Evolutionary conservation across 2,329 filamentous ascomycete species (phyloP).

Genomic region (Sporothrix phasma): DNA sequence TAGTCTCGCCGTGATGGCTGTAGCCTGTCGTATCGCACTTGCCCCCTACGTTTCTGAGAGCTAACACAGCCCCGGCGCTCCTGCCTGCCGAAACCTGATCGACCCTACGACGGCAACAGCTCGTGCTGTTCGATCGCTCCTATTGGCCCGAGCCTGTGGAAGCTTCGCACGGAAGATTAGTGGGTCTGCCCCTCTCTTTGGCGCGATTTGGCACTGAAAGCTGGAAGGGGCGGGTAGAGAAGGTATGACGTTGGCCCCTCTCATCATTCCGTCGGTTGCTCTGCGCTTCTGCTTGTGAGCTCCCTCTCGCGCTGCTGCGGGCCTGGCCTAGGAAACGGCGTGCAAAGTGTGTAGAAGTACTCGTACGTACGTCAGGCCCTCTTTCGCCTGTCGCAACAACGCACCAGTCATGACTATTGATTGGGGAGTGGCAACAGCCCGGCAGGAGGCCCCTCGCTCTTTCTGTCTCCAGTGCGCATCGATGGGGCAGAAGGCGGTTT

Average conservation of each 20-base stretch:
- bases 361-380: slow-evolving; percentile 3
- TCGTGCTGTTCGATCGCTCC: slow-evolving; percentile 3
- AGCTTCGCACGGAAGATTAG: background rate
- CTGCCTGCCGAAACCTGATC: slow-evolving; percentile 1
- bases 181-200: background rate
- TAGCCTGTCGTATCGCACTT: no score
- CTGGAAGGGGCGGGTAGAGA: background rate
- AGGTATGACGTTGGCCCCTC: slow-evolving; percentile 8
- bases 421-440: background rate
- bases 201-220: background rate
- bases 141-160: background rate
- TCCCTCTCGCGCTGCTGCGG: background rate
- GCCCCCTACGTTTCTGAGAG: background rate
- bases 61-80: background rate
- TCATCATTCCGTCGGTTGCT: background rate
- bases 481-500: slow-evolving; percentile 1
- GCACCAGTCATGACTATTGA: background rate
- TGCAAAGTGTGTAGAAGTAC: background rate
- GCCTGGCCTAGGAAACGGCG: background rate
- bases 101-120: background rate
- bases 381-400: background rate
- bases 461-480: background rate
- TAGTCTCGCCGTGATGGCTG: no score
- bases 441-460: background rate
- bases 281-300: background rate